Conservation (phyloP, 2,329 filamentous ascomycete species). For the Fusarium luffae region DNA sequence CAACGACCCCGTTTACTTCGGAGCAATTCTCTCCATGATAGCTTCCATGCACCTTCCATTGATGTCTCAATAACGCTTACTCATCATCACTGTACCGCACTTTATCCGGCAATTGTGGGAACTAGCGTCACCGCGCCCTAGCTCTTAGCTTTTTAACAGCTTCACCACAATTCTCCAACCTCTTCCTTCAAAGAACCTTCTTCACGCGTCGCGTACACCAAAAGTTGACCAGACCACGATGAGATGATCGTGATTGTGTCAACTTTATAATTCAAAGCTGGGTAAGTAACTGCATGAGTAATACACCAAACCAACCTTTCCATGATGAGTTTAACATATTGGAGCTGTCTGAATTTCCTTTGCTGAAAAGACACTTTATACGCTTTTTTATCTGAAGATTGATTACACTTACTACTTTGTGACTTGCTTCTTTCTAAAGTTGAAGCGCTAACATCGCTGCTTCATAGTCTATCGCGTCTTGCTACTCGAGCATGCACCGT, state of each 20-base stretch:
- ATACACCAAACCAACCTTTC: slow-evolving; percentile 27
- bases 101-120: slow-evolving; percentile 31
- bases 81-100: slow-evolving; percentile 26
- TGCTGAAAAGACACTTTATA: slow-evolving; percentile 72
- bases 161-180: slow-evolving; percentile 27
- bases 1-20: neutral
- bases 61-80: neutral
- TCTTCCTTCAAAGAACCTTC: slow-evolving; percentile 17
- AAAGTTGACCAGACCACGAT: slow-evolving; percentile 14
- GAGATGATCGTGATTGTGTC: slow-evolving; percentile 4
- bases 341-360: slow-evolving; percentile 78
- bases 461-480: slow-evolving; percentile 18
- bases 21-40: neutral
- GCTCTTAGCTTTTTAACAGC: slow-evolving; percentile 24
- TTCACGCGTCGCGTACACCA: slow-evolving; percentile 9
- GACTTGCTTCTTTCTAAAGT: neutral
- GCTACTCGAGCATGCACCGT: slow-evolving; percentile 41
- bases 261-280: neutral
- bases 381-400: slow-evolving; percentile 61
- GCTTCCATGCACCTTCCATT: neutral
- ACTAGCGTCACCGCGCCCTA: slow-evolving; percentile 17
- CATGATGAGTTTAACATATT: slow-evolving; percentile 69
- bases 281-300: slow-evolving; percentile 41
- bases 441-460: slow-evolving; percentile 20
- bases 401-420: slow-evolving; percentile 1